Evolutionary conservation across 2,329 filamentous ascomycete species (phyloP).

Genomic region (Nannizziopsis arthrosporioides): DNA sequence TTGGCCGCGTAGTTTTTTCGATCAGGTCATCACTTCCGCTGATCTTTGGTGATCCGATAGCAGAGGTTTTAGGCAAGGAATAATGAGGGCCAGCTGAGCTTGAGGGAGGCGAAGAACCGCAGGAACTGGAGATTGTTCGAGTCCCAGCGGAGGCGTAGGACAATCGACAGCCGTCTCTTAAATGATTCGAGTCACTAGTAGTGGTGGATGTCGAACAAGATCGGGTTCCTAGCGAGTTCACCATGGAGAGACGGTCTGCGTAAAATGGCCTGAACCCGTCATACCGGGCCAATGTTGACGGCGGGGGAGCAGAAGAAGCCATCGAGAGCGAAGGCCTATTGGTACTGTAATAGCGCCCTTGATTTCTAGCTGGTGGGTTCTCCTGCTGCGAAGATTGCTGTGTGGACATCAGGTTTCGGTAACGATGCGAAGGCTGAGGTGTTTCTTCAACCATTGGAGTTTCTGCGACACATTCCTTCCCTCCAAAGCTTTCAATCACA

Average conservation of each 20-base stretch:
- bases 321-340: slow-evolving; percentile 4
- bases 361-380: neutral
- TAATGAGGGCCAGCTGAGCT: slow-evolving; percentile 20
- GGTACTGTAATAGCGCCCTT: neutral
- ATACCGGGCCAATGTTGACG: neutral
- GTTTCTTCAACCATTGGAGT: slow-evolving; percentile 8
- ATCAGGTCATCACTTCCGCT: neutral
- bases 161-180: slow-evolving; percentile 16
- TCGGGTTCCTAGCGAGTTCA: slow-evolving; percentile 16
- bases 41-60: slow-evolving; percentile 4
- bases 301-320: slow-evolving; percentile 2
- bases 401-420: slow-evolving; percentile 6
- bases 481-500: slow-evolving; percentile 37
- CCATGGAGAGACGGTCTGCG: slow-evolving; percentile 16
- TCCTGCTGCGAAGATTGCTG: neutral
- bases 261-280: slow-evolving; percentile 11
- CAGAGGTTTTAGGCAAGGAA: slow-evolving; percentile 1
- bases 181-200: slow-evolving; percentile 16
- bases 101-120: slow-evolving; percentile 19
- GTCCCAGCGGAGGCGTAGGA: slow-evolving; percentile 18
- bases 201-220: slow-evolving; percentile 18
- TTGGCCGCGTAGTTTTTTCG: slow-evolving; percentile 2
- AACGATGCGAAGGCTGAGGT: slow-evolving; percentile 10
- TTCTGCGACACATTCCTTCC: slow-evolving; percentile 35
- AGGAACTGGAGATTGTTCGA: slow-evolving; percentile 19